Evolutionary conservation across 208 protist species (phyloP).

Genomic region (Acanthamoeba castellanii): DNA sequence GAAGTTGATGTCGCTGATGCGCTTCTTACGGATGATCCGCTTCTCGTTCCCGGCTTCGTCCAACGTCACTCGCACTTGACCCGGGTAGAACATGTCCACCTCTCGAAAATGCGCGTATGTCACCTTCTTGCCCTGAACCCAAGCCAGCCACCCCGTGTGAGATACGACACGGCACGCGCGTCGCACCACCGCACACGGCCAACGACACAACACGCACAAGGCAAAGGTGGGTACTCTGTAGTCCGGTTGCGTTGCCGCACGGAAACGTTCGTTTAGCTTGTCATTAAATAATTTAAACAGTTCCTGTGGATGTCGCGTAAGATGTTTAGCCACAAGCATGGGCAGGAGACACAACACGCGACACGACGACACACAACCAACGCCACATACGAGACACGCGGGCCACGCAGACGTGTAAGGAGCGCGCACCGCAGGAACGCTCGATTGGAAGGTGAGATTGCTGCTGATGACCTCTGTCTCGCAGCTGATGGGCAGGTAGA

Average conservation of each 20-base stretch:
- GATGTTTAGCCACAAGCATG: background rate
- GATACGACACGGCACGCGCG: no score
- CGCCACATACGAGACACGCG: no score
- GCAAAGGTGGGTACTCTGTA: background rate
- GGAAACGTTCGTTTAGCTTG: constrained; percentile 12
- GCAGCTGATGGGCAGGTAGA: constrained; percentile 25
- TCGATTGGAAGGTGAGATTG: background rate
- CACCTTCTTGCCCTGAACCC: constrained; percentile 5
- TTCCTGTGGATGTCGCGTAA: background rate
- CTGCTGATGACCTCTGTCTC: constrained; percentile 5
- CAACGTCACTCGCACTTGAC: background rate
- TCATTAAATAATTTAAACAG: constrained; percentile 24
- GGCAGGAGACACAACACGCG: no score
- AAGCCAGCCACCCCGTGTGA: background rate
- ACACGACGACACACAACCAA: no score
- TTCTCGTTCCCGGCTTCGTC: constrained; percentile 1
- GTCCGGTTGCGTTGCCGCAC: background rate
- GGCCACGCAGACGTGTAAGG: no score
- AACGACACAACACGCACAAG: no score
- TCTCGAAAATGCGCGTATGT: constrained; percentile 9
- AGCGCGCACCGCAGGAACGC: background rate
- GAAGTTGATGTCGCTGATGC: constrained; percentile 41
- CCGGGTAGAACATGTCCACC: constrained; percentile 29
- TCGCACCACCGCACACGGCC: no score
- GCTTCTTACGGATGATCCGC: constrained; percentile 1